Evolutionary conservation across 805 yeast species (phyloP).

Genomic region (Starmerella riodocensis): DNA sequence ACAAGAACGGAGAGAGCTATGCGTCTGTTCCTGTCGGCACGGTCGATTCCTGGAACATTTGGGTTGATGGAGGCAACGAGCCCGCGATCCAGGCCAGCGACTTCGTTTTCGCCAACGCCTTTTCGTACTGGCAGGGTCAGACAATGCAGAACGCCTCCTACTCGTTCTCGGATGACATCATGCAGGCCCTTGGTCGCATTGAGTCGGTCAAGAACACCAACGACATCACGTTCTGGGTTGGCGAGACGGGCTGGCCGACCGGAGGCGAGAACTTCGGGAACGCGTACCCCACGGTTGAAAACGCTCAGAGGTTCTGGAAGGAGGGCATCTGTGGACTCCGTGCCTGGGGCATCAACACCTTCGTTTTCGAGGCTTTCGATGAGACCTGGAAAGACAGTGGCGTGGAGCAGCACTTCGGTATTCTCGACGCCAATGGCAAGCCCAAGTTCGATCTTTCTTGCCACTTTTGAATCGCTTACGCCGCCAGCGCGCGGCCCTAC

Average conservation of each 20-base stretch:
- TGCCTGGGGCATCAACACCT: constrained; percentile 90
- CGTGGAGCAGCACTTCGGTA: constrained; percentile 95
- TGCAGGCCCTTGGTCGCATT: constrained; percentile 87
- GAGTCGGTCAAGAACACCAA: constrained; percentile 79
- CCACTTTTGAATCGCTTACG: background rate
- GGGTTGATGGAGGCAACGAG: constrained; percentile 62
- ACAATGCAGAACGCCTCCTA: constrained; percentile 66
- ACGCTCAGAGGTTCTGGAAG: constrained; percentile 74
- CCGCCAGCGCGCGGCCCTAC: too few relatives aligned
- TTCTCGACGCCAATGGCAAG: constrained; percentile 36
- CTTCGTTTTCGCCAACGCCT: constrained; percentile 82
- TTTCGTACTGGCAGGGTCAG: constrained; percentile 99
- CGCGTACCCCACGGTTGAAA: constrained; percentile 54
- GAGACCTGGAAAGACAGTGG: constrained; percentile 88
- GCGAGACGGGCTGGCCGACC: constrained; percentile 97
- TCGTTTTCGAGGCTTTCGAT: constrained; percentile 88
- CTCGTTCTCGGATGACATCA: constrained; percentile 91
- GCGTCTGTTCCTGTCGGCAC: constrained; percentile 67
- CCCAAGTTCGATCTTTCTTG: constrained; percentile 24
- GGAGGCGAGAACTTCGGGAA: constrained; percentile 59
- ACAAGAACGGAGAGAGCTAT: constrained; percentile 71
- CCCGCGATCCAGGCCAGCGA: constrained; percentile 73
- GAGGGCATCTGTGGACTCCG: constrained; percentile 85
- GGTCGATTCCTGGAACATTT: constrained; percentile 90
- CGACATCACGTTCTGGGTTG: constrained; percentile 83